phyloP scores from a whole-genome alignment of 495 filamentous ascomycete genomes.

The Aspergillus carlsbadensis region DNA sequence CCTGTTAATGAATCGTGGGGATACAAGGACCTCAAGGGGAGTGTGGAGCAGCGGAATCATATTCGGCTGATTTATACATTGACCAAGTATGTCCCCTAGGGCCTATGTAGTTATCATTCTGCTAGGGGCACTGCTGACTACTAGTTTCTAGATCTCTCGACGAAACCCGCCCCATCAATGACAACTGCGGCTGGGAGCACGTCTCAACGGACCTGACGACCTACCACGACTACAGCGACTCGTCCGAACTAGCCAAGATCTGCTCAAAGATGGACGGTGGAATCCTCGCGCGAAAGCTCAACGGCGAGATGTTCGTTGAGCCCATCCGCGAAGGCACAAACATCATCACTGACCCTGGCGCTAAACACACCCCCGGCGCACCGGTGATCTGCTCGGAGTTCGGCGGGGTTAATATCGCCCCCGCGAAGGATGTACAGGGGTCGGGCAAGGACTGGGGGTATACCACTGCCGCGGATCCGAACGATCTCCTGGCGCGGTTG shows the following conservation, averaged over 20 bases:
- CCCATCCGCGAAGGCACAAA: slow-evolving; percentile 30
- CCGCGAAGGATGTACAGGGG: slow-evolving; percentile 28
- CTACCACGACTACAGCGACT: slow-evolving; percentile 61
- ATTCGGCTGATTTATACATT: slow-evolving; percentile 56
- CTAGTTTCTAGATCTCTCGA: slow-evolving; percentile 43
- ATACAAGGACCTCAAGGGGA: slow-evolving; percentile 49
- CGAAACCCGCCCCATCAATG: slow-evolving; percentile 57
- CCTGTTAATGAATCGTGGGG: slow-evolving; percentile 63
- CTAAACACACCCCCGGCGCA: slow-evolving; percentile 44
- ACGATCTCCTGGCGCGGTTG: slow-evolving; percentile 31
- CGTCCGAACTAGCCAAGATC: slow-evolving; percentile 41
- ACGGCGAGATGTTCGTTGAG: slow-evolving; percentile 48
- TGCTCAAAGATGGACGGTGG: slow-evolving; percentile 41
- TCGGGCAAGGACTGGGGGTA: slow-evolving; percentile 40
- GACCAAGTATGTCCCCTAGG: slow-evolving; percentile 48
- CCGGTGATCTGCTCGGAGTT: slow-evolving; percentile 60
- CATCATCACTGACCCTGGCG: slow-evolving; percentile 39
- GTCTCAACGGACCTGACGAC: slow-evolving; percentile 57
- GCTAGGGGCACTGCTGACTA: not conserved
- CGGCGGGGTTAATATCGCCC: slow-evolving; percentile 59
- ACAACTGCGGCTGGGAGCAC: slow-evolving; percentile 67
- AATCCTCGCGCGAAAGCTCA: slow-evolving; percentile 45
- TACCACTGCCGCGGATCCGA: slow-evolving; percentile 35
- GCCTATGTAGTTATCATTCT: not conserved
- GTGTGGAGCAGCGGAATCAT: slow-evolving; percentile 55